A percentile compares a stretch with the other conserved stretches of the same genome.
Evolutionary conservation across 768 basidiomycete species (phyloP).

Genomic region (Mycena pura): DNA sequence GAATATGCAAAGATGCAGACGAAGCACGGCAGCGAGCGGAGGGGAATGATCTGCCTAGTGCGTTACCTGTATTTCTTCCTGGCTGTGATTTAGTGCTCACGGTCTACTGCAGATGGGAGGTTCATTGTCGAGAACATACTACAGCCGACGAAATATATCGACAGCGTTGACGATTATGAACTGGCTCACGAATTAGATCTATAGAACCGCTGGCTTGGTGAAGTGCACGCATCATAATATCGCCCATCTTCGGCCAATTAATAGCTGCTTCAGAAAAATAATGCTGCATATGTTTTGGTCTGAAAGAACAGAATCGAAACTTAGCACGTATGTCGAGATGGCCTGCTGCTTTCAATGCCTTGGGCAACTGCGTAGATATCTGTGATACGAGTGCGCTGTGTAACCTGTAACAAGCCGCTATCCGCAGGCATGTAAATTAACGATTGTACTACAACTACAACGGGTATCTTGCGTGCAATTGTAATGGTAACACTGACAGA

Average conservation of each 20-base stretch:
- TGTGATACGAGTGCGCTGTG: too few species aligned
- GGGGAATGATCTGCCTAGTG: slow-evolving; percentile 81
- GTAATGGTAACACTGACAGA: slow-evolving; percentile 22
- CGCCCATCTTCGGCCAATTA: too few species aligned
- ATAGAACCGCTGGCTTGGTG: too few species aligned
- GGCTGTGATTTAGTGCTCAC: not conserved
- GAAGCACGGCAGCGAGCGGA: slow-evolving; percentile 77
- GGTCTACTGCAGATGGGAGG: slow-evolving; percentile 45
- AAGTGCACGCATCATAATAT: too few species aligned
- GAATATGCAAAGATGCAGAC: slow-evolving; percentile 68
- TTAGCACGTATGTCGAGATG: too few species aligned
- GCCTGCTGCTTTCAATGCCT: too few species aligned
- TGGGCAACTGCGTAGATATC: too few species aligned
- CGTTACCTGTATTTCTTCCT: slow-evolving; percentile 29
- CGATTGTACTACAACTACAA: too few species aligned
- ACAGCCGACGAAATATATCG: slow-evolving; percentile 51
- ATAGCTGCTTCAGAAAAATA: too few species aligned
- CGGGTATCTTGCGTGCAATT: slow-evolving; percentile 18
- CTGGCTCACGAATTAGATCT: slow-evolving; percentile 22
- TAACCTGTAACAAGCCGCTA: not conserved
- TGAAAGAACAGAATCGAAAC: too few species aligned
- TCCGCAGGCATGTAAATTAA: not conserved
- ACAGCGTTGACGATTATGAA: slow-evolving; percentile 40
- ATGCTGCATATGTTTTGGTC: too few species aligned
- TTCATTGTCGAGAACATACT: slow-evolving; percentile 54